Evolutionary conservation across 2,329 filamentous ascomycete species (phyloP).

Genomic region (Fusarium sp.): DNA sequence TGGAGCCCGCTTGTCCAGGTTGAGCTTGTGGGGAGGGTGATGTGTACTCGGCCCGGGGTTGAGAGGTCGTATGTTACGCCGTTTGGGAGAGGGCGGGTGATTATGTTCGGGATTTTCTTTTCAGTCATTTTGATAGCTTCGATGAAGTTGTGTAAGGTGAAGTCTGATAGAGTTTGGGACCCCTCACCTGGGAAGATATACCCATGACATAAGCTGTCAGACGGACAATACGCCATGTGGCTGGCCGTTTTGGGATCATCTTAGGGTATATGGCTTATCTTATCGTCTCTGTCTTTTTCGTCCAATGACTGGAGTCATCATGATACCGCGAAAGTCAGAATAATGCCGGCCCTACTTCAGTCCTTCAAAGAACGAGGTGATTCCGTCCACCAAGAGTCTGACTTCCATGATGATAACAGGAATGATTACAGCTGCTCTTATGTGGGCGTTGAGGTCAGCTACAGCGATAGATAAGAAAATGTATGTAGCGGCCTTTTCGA

Average conservation of each 20-base stretch:
- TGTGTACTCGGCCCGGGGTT: slow-evolving; percentile 52
- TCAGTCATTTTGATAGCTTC: not conserved
- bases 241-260: not conserved
- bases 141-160: not conserved
- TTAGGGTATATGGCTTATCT: not conserved
- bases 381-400: rapidly evolving
- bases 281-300: not conserved
- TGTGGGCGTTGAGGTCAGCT: no score
- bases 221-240: not conserved
- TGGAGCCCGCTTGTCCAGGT: slow-evolving; percentile 62
- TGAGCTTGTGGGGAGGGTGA: slow-evolving; percentile 57
- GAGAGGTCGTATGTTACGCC: slow-evolving; percentile 53
- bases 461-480: no score
- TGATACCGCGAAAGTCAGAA: no score
- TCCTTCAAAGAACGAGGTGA: no score
- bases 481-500: no score
- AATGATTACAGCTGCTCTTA: no score
- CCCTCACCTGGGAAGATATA: not conserved
- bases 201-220: not conserved
- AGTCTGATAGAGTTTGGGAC: not conserved
- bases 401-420: rapidly evolving
- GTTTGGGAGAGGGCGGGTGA: slow-evolving; percentile 35
- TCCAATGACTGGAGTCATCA: no score
- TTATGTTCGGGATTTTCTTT: not conserved
- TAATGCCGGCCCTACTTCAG: no score